Evolutionary conservation across 2,329 filamentous ascomycete genomes (phyloP).

Genomic region (Sporothrix dimorphospora): DNA sequence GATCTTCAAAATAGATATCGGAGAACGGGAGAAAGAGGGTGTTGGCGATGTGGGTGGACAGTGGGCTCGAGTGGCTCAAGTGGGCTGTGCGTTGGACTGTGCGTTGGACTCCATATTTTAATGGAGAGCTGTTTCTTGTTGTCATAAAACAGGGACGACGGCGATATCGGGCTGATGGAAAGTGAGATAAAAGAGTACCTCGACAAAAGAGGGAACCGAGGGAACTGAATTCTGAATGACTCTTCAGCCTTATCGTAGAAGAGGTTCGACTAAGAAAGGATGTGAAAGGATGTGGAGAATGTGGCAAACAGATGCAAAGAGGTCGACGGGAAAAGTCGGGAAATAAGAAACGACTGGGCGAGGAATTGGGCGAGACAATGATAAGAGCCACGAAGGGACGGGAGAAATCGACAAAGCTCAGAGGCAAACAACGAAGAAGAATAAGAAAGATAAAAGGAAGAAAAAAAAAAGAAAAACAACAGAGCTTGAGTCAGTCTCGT

Average conservation of each 20-base stretch:
- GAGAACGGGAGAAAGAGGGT: not conserved
- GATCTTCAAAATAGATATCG: not conserved
- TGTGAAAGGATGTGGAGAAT: not conserved
- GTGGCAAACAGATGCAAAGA: not conserved
- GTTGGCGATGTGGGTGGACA: not conserved
- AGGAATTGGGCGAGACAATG: not conserved
- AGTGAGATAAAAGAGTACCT: not conserved
- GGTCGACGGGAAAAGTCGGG: constrained; percentile 3
- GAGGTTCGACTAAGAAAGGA: not conserved
- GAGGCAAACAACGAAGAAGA: not conserved
- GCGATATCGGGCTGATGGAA: constrained; percentile 17
- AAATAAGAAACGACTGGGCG: not conserved
- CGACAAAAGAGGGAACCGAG: not conserved
- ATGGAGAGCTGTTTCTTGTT: not conserved
- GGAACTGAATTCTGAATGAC: not conserved
- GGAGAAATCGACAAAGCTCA: not conserved
- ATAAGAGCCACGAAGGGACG: not conserved
- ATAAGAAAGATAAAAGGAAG: not conserved
- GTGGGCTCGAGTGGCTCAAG: too few relatives aligned
- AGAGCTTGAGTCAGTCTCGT: too few relatives aligned
- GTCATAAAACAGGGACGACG: not conserved
- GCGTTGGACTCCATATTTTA: not conserved
- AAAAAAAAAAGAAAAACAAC: not conserved
- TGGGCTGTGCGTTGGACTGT: not conserved
- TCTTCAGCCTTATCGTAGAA: constrained; percentile 21